Base-by-base conservation (phyloP, 768 basidiomycete genomes). In the Termitomyces sp. region DNA sequence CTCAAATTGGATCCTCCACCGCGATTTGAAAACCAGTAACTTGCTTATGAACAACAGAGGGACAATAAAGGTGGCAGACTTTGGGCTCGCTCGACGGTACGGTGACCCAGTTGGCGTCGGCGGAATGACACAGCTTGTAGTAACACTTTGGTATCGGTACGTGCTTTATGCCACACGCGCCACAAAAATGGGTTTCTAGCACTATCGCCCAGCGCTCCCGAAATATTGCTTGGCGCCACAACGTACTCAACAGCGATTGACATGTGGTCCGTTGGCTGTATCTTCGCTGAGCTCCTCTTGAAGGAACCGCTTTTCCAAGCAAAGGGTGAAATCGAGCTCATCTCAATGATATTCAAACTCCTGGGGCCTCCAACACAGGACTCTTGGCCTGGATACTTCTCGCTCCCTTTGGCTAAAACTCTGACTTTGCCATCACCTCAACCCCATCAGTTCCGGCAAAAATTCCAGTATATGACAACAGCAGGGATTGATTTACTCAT, bases 261-360 rank as follows among this genome's bases (percentile, higher is more conserved):
- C 71, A 86, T 98, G 83, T 99, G 97, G 97, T 96, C 93, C 49
- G 93, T 97, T 10, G 97, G 97, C 8, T 99, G 97, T 77, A 98
- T 99, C 64, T 98, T 98, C 67, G 95, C 92, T 14, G 97, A 99
- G 71, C 79, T 99, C 48, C 84, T 99, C 65, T 79, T 96, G 64
- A 95, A 95, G 62, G 94, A 97, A 71, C 94, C 97, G 3, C 78
- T 98, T n/a, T 94, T 98, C 70, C 96, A 95, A 74, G 95, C 95
- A n/a, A 89, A 95, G 67, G 87, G 87, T 39, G 97, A 99, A 70
- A 77, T 96, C 14, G 96, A 99, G 67, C 86, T 98, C 60, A 78
- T 98, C 48, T 83, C 85, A 50, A 91, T 93, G 87, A 96, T 98
- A 53, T 96, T 97, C 79, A 94, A 90, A 69, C 84, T 98, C 6